Conservation (phyloP, 257 asterid species). For the Leonotis leonurus region DNA sequence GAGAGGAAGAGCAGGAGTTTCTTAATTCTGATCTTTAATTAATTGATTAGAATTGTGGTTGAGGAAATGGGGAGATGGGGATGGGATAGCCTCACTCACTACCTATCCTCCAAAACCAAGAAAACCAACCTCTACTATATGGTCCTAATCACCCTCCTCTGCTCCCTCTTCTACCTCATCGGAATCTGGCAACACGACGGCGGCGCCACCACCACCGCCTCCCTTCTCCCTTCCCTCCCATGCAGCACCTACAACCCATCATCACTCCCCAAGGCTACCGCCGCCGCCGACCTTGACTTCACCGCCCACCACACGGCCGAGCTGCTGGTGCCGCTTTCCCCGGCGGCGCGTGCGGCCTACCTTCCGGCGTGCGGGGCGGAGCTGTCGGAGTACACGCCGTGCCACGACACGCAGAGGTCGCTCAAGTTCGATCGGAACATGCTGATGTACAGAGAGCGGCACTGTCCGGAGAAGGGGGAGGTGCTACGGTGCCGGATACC, state of each 20-base stretch:
- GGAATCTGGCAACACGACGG: constrained; percentile 69
- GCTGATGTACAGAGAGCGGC: constrained; percentile 68
- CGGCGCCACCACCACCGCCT: constrained; percentile 28
- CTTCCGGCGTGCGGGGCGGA: constrained; percentile 48
- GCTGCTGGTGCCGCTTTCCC: constrained; percentile 22
- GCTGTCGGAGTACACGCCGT: constrained; percentile 85
- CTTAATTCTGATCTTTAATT: no score
- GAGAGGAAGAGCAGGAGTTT: no score
- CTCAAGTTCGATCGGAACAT: constrained; percentile 49
- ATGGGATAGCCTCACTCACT: constrained; percentile 33
- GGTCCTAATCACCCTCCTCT: constrained; percentile 44
- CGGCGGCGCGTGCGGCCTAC: constrained; percentile 41
- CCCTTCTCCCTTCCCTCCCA: constrained; percentile 29
- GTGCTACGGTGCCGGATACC: constrained; percentile 62
- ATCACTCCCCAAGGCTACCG: not conserved
- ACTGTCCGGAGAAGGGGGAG: constrained; percentile 69
- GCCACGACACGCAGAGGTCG: constrained; percentile 63
- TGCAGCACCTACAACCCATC: constrained; percentile 27
- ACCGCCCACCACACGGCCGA: constrained; percentile 62
- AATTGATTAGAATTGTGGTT: no score
- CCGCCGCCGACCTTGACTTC: constrained; percentile 43
- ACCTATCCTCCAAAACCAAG: constrained; percentile 47
- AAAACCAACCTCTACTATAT: constrained; percentile 48
- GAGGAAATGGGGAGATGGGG: constrained; percentile 51
- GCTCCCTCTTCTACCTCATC: constrained; percentile 59